Evolutionary conservation across 257 asterid genomes (phyloP), one percentile per base, ranked within the genome.

Genomic region (Capsicum baccatum): DNA sequence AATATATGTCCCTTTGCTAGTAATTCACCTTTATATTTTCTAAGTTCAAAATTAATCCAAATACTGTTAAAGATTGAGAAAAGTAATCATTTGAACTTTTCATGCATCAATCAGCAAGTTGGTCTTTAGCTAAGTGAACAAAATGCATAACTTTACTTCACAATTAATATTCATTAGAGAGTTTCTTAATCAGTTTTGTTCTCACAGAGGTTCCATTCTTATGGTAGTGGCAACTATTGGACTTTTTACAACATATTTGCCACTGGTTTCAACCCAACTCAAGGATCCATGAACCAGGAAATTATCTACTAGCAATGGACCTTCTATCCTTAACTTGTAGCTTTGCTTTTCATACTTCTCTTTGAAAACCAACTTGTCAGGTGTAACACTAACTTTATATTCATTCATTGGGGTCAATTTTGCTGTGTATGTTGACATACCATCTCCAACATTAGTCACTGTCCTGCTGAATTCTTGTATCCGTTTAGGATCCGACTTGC

Each of bases 391-490:
- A 62, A 91, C 90, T 66, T 88, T 89, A 26, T 91, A 62, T 6
- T 92, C 93, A 12, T 76, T 84, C 35, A 86, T 68, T 6, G 85
- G 37, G 5, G 90, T 73, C 85, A 93, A 21, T 33, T 83, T 87
- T 3, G 89, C 92, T 0, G 59, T 35, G 69, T 94, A 94, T 11
- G 83, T 80, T 1, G 94, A 86, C n/a, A 48, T 79, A 6, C 70
- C 90, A 37, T 87, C 92, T 17, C 98, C 95, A 10, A 91, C 39
- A 58, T 94, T 93, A 9, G 98, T 94, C 54, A 93, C 91, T 15
- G 93, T 94, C 76, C 97, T 90, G 2, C 52, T 76, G 80, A 90
- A 94, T 83, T 90, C 93, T 50, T 84, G 84, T 5, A 74, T 81
- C 16, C 82, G 60, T 35, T 35, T n/a, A 5, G 17, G 84, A 8